Evolutionary conservation across 305 asterid species (phyloP).

Genomic region (Ruellia speciosa): DNA sequence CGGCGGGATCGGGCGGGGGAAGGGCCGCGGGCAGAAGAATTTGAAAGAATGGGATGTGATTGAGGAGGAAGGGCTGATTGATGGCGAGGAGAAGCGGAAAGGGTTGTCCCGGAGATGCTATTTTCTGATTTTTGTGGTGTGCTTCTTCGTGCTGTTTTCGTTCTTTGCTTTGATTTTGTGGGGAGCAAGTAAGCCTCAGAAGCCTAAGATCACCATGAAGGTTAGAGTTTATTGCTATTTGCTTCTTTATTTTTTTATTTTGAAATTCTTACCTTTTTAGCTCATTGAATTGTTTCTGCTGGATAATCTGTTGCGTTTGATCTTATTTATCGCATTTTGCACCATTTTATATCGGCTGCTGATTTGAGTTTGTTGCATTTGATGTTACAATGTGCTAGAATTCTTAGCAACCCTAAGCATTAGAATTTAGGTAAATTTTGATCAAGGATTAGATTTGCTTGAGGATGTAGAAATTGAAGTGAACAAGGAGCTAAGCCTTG

Average conservation of each 20-base stretch:
- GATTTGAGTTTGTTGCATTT: too few species aligned
- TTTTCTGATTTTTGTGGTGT: conserved; percentile 52
- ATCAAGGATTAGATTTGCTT: too few species aligned
- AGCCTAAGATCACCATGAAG: conserved; percentile 44
- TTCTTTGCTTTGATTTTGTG: conserved; percentile 57
- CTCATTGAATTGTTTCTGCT: neutral
- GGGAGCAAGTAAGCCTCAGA: conserved; percentile 57
- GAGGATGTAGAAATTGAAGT: too few species aligned
- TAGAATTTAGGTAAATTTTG: too few species aligned
- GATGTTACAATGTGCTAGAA: too few species aligned
- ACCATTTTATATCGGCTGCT: too few species aligned
- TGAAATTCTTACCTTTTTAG: neutral
- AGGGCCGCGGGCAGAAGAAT: conserved; percentile 35
- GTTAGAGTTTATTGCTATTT: conserved; percentile 23
- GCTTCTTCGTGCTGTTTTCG: conserved; percentile 47
- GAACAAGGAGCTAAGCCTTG: too few species aligned
- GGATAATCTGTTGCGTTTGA: neutral
- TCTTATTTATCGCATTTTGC: too few species aligned
- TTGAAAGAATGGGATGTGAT: conserved; percentile 62
- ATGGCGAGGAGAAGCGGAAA: conserved; percentile 37
- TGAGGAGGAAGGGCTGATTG: conserved; percentile 84
- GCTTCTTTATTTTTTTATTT: too few species aligned
- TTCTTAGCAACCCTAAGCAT: too few species aligned
- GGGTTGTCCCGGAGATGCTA: conserved; percentile 65
- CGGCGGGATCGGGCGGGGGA: conserved; percentile 31